Conservation (phyloP, 192 early-diverging fungal genomes). For the Funneliformis mosseae region DNA sequence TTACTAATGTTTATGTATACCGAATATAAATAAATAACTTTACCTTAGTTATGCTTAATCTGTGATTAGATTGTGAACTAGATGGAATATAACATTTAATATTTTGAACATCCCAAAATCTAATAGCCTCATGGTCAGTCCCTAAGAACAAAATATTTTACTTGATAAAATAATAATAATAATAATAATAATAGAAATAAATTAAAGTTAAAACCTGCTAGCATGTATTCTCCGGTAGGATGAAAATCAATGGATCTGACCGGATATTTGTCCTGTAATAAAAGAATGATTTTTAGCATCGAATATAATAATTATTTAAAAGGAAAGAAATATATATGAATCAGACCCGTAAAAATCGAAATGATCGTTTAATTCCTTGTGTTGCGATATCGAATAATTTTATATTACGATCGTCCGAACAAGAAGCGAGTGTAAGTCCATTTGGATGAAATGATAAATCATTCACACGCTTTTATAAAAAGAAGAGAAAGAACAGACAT, state of each 20-base stretch:
- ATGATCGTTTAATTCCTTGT: slow-evolving; percentile 78
- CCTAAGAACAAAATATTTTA: slow-evolving; percentile 39
- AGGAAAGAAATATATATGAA: no score
- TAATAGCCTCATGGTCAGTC: slow-evolving; percentile 75
- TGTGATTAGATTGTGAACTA: slow-evolving; percentile 51
- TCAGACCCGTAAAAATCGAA: slow-evolving; percentile 73
- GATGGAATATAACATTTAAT: slow-evolving; percentile 77
- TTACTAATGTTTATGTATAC: slow-evolving; percentile 5
- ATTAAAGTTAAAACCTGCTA: slow-evolving; percentile 51
- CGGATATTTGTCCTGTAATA: slow-evolving; percentile 69
- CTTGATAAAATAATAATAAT: background rate
- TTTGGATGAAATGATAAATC: slow-evolving; percentile 92
- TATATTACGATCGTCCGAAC: slow-evolving; percentile 81
- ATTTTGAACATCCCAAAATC: slow-evolving; percentile 87
- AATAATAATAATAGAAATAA: background rate
- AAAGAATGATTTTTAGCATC: background rate
- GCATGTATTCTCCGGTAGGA: slow-evolving; percentile 88
- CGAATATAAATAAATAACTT: background rate
- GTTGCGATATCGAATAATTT: slow-evolving; percentile 90
- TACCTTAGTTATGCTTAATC: slow-evolving; percentile 51
- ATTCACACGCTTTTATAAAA: slow-evolving; percentile 59
- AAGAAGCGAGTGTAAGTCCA: slow-evolving; percentile 85
- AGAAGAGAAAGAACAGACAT: background rate
- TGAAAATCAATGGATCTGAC: slow-evolving; percentile 88
- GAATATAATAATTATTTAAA: background rate